phyloP scores from a whole-genome alignment of 2,329 filamentous ascomycete species.

The Ascosphaera apis region DNA sequence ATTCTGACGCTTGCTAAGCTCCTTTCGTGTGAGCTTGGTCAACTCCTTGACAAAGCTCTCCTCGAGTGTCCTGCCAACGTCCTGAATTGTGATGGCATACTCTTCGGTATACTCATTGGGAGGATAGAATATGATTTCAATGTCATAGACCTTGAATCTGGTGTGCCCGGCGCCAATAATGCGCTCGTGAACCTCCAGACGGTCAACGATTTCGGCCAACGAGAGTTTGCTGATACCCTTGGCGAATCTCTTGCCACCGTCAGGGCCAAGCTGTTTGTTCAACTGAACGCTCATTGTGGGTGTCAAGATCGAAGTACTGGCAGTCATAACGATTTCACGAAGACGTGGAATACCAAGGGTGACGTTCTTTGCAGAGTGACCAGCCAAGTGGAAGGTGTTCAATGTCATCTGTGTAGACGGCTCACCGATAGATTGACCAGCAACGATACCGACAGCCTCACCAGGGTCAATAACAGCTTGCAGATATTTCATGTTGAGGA shows the following conservation, averaged over 20 bases:
- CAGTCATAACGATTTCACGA: slow-evolving; percentile 96
- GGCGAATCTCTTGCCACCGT: slow-evolving; percentile 55
- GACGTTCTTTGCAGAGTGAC: slow-evolving; percentile 95
- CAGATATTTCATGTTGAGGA: slow-evolving; percentile 82
- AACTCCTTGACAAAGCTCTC: slow-evolving; percentile 53
- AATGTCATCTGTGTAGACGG: slow-evolving; percentile 98
- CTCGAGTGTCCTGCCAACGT: slow-evolving; percentile 64
- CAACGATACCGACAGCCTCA: slow-evolving; percentile 90
- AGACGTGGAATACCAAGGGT: slow-evolving; percentile 94
- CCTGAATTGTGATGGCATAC: slow-evolving; percentile 58
- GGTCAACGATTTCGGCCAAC: slow-evolving; percentile 63
- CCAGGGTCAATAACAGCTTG: slow-evolving; percentile 81
- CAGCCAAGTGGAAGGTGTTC: slow-evolving; percentile 98
- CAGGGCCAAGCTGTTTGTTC: slow-evolving; percentile 44
- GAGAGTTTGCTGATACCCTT: slow-evolving; percentile 79
- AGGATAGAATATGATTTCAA: slow-evolving; percentile 66
- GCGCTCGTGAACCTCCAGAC: slow-evolving; percentile 55
- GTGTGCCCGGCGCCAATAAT: slow-evolving; percentile 43
- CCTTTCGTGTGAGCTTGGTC: slow-evolving; percentile 45
- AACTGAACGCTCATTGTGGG: slow-evolving; percentile 53
- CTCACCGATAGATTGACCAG: slow-evolving; percentile 88
- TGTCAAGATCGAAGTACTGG: slow-evolving; percentile 68
- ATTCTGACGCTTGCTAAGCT: slow-evolving; percentile 55
- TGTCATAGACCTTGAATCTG: slow-evolving; percentile 64
- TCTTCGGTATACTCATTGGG: slow-evolving; percentile 60